phyloP scores from a whole-genome alignment of 1,139 yeast genomes.

The Suhomyces ambrosiae region DNA sequence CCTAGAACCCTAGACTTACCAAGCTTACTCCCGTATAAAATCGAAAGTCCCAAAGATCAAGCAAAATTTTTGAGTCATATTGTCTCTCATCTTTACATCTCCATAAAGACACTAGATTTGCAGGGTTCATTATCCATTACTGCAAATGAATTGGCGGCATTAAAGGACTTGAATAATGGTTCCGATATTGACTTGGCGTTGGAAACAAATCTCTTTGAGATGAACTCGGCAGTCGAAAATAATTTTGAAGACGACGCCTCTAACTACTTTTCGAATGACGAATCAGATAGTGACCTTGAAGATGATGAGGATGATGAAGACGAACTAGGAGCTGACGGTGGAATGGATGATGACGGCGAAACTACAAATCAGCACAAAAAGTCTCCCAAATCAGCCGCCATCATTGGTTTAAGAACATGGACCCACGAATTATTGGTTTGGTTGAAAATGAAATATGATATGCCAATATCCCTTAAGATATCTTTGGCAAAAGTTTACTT shows the following conservation, averaged over 20 bases:
- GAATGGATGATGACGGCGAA: slow-evolving; percentile 45
- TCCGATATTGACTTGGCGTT: slow-evolving; percentile 55
- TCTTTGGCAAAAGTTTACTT: slow-evolving; percentile 72
- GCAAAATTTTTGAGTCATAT: slow-evolving; percentile 79
- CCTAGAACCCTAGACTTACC: slow-evolving; percentile 62
- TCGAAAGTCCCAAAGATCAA: slow-evolving; percentile 70
- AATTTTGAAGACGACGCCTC: slow-evolving; percentile 23
- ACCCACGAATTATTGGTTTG: slow-evolving; percentile 83
- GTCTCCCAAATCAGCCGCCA: slow-evolving; percentile 69
- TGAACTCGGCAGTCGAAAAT: slow-evolving; percentile 16
- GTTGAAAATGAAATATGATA: slow-evolving; percentile 75
- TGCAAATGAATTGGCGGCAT: slow-evolving; percentile 57
- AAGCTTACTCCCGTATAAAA: slow-evolving; percentile 70
- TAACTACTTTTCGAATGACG: slow-evolving; percentile 23
- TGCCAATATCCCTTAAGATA: slow-evolving; percentile 69
- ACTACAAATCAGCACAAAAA: slow-evolving; percentile 53
- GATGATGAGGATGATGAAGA: slow-evolving; percentile 32
- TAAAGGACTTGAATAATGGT: slow-evolving; percentile 25
- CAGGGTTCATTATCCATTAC: slow-evolving; percentile 73
- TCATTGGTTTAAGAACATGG: slow-evolving; percentile 81
- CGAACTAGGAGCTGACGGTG: slow-evolving; percentile 34
- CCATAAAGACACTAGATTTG: slow-evolving; percentile 74
- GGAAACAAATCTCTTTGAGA: slow-evolving; percentile 53
- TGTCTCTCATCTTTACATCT: slow-evolving; percentile 74
- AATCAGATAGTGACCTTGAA: slow-evolving; percentile 38